These are phyloP conservation scores for Dactylellina drechsleri DNA, from an alignment of 2,329 filamentous ascomycete genomes.

Conservation along the genomic window DNA sequence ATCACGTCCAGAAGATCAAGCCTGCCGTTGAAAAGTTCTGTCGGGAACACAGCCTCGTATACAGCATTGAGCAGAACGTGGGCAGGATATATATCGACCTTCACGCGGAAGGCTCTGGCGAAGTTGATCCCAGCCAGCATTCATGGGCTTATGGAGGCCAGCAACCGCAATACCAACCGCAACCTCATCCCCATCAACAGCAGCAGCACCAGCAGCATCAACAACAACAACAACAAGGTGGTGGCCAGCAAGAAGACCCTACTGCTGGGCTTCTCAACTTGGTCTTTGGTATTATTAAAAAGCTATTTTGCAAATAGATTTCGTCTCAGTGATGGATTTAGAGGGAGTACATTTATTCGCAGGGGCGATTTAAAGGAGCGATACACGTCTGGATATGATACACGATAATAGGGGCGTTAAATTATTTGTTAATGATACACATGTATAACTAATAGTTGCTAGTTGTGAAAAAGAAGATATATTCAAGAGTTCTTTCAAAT, in stretches of 20 bases:
- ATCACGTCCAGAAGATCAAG: slow-evolving; percentile 92
- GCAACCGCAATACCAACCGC: slow-evolving; percentile 63
- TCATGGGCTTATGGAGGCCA: slow-evolving; percentile 61
- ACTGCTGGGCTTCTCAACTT: slow-evolving; percentile 30
- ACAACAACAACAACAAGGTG: slow-evolving; percentile 62
- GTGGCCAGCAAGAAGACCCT: slow-evolving; percentile 58
- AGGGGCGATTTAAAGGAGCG: not conserved
- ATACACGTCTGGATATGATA: slow-evolving; percentile 14
- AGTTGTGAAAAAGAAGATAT: too few relatives aligned
- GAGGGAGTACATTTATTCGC: not conserved
- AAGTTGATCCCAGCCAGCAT: slow-evolving; percentile 59
- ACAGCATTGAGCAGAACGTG: slow-evolving; percentile 85
- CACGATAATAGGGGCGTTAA: slow-evolving; percentile 31
- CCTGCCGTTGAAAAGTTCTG: slow-evolving; percentile 92
- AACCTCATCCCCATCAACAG: slow-evolving; percentile 61
- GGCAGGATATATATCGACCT: slow-evolving; percentile 87
- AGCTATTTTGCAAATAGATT: slow-evolving; percentile 45
- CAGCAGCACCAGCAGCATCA: slow-evolving; percentile 60
- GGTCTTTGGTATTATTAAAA: slow-evolving; percentile 43
- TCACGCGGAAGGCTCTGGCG: slow-evolving; percentile 68
- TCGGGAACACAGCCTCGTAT: slow-evolving; percentile 81
- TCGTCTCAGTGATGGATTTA: not conserved
- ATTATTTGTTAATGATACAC: slow-evolving; percentile 3
- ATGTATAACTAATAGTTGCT: slow-evolving; percentile 16
- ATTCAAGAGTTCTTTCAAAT: too few relatives aligned